phyloP scores from a whole-genome alignment of 306 rosid species.

The Cucurbita ficifolia region DNA sequence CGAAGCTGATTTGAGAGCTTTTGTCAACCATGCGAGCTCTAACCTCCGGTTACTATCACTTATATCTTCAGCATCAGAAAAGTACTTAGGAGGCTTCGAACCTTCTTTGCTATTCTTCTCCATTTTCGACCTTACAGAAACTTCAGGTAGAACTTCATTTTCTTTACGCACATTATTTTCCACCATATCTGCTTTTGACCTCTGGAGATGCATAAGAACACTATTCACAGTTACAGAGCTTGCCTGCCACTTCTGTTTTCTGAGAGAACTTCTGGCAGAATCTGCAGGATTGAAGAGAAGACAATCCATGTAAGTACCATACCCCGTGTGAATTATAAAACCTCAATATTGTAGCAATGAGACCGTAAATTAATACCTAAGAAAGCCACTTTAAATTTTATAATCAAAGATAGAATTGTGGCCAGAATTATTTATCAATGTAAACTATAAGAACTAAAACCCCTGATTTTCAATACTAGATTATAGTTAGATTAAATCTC shows the following conservation, averaged over 20 bases:
- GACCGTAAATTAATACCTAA: background rate
- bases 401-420: background rate
- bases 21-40: conserved; percentile 80
- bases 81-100: conserved; percentile 20
- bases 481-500: background rate
- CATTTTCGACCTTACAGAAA: conserved; percentile 19
- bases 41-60: conserved; percentile 45
- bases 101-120: conserved; percentile 21
- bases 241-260: conserved; percentile 29
- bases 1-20: conserved; percentile 78
- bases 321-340: background rate
- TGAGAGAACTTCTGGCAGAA: conserved; percentile 18
- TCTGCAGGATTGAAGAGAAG: conserved; percentile 17
- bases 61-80: conserved; percentile 38
- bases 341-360: background rate
- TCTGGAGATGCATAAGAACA: conserved; percentile 37
- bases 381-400: background rate
- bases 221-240: conserved; percentile 26
- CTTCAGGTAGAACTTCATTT: conserved; percentile 16
- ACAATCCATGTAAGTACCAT: background rate
- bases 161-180: conserved; percentile 24
- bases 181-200: conserved; percentile 33
- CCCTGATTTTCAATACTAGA: background rate
- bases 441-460: background rate
- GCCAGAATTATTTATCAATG: background rate